Evolutionary conservation across 352 stramenopile species (phyloP), one percentile per base, ranked within the genome.

Genomic region (Phytophthora nicotianae): DNA sequence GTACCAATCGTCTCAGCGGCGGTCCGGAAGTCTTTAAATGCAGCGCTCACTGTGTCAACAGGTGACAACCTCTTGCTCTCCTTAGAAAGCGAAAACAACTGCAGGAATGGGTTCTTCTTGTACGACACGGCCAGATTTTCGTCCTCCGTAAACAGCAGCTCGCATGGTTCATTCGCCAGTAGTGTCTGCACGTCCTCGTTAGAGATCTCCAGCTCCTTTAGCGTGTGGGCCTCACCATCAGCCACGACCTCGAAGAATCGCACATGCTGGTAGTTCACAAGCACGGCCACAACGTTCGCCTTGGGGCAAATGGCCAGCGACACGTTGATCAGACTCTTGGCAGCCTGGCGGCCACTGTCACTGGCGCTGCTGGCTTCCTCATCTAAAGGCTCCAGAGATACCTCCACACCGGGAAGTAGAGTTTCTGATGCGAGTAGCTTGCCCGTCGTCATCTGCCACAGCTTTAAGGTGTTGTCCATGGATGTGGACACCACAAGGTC

Each of bases 401-500:
- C 69, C 32, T 74, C 50, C 3, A 77, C 43, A 33, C 48, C 60
- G 49, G 50, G 37, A 13, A 91, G 62, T 37, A 91, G 58, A 38
- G 54, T 45, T 20, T 84, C 58, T 42, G 86, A 91, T 26, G 78
- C 77, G 16, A 90, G 51, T n/a, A 91, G 62, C 32, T 64, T 62
- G 5, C 83, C 83, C 0, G 62, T 74, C 14, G 55, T 57, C 27
- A 90, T 76, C 27, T 81, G 43, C 86, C 86, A 95, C 10, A 95
- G 75, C 65, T 90, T 92, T 47, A 93, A 62, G 23, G 84, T 91
- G 67, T 92, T 90, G 65, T 95, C 86, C 47, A 93, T 75, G 40
- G 84, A 88, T 23, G 82, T 89, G 5, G 86, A 90, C 8, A 93
- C 79, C 17, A 79, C 76, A 3, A 90, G 72, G 20, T 86, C 55